A percentile compares a stretch with the other conserved stretches of the same genome.
phyloP scores from a whole-genome alignment of 495 filamentous ascomycete genomes.

The Lepidopterella palustris region DNA sequence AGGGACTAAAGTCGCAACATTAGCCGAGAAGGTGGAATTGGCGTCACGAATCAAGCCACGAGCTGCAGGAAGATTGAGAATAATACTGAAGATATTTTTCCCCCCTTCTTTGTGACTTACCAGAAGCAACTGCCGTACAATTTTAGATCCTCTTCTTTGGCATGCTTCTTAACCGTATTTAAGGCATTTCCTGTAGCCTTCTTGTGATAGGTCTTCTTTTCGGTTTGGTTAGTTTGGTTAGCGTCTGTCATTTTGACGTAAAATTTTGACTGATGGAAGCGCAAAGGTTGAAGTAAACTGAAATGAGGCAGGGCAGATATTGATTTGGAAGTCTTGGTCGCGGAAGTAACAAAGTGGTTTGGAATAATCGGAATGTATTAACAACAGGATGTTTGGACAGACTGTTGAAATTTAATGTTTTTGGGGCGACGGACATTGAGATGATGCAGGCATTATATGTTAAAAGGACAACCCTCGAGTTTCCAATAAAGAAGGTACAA shows the following conservation, averaged over 20 bases:
- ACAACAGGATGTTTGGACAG: neutral
- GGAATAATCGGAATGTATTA: too few species aligned
- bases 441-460: neutral
- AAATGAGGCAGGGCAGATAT: neutral
- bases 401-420: neutral
- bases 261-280: neutral
- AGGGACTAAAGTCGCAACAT: slow-evolving; percentile 46
- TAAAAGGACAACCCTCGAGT: neutral
- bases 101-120: slow-evolving; percentile 45
- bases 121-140: slow-evolving; percentile 89
- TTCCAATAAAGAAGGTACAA: neutral
- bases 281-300: neutral
- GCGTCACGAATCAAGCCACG: slow-evolving; percentile 11
- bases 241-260: slow-evolving; percentile 28
- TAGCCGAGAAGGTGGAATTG: slow-evolving; percentile 2
- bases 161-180: slow-evolving; percentile 65
- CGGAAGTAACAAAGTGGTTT: too few species aligned
- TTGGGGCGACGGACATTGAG: neutral
- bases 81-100: neutral
- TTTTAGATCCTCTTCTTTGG: slow-evolving; percentile 65
- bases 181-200: slow-evolving; percentile 73
- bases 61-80: neutral
- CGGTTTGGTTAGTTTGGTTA: slow-evolving; percentile 30
- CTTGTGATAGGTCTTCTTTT: slow-evolving; percentile 75
- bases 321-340: neutral